Conservation (phyloP, 1,139 yeast species). For the Kluyveromyces sp. region DNA sequence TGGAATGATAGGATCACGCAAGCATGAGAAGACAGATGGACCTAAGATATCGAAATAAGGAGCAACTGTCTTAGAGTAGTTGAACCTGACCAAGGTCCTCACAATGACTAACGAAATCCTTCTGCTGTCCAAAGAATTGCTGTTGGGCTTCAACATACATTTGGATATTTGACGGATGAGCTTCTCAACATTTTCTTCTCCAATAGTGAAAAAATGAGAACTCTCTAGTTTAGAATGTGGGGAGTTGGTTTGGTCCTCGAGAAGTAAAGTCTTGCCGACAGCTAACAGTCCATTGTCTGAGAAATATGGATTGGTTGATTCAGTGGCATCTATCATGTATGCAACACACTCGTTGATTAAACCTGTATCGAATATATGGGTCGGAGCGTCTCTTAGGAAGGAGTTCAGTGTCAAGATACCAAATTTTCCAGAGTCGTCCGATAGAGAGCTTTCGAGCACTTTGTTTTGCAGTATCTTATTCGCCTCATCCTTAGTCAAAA, state of each 20-base stretch:
- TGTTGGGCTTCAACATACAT: slow-evolving; percentile 45
- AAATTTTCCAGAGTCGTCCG: slow-evolving; percentile 46
- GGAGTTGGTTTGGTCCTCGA: slow-evolving; percentile 39
- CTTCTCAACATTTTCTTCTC: slow-evolving; percentile 34
- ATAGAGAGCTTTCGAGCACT: slow-evolving; percentile 40
- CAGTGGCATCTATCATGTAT: slow-evolving; percentile 43
- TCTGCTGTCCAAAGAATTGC: slow-evolving; percentile 71
- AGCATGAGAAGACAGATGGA: slow-evolving; percentile 72
- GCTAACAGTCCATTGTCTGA: slow-evolving; percentile 80
- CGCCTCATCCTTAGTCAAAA: slow-evolving; percentile 62
- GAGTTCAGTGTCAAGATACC: slow-evolving; percentile 71
- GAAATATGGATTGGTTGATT: slow-evolving; percentile 46
- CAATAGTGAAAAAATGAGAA: slow-evolving; percentile 34
- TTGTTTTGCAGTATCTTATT: slow-evolving; percentile 50
- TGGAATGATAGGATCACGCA: slow-evolving; percentile 81
- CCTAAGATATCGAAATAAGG: slow-evolving; percentile 53
- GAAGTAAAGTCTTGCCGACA: slow-evolving; percentile 68
- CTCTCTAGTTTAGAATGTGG: slow-evolving; percentile 32
- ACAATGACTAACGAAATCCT: slow-evolving; percentile 70
- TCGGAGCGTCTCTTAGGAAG: slow-evolving; percentile 69
- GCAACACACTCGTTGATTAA: slow-evolving; percentile 43
- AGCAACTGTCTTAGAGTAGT: slow-evolving; percentile 42
- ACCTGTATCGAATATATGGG: slow-evolving; percentile 48
- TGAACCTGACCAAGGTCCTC: slow-evolving; percentile 65
- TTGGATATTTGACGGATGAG: slow-evolving; percentile 47